A percentile compares a stretch with the other conserved stretches of the same genome.
Evolutionary conservation across 2,329 filamentous ascomycete genomes (phyloP).

Genomic region (Hansfordia pulvinata): DNA sequence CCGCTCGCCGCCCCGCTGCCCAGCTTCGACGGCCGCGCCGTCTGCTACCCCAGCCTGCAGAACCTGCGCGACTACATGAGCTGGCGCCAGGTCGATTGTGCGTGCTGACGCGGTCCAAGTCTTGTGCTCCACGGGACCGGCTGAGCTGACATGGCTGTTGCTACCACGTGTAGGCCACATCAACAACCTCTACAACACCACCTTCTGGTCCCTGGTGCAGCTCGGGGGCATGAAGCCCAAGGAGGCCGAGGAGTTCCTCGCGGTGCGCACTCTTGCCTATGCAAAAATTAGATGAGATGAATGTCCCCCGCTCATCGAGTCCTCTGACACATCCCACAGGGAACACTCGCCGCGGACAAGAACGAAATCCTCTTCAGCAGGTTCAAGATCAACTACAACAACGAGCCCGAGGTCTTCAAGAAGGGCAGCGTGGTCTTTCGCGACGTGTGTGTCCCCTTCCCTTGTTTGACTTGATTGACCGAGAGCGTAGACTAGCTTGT

Average conservation of each 20-base stretch:
- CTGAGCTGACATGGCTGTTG: slow-evolving; percentile 2
- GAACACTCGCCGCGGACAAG: slow-evolving; percentile 76
- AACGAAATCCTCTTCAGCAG: slow-evolving; percentile 87
- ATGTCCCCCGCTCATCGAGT: no score
- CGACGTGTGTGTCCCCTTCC: slow-evolving; percentile 44
- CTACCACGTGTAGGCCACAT: slow-evolving; percentile 57
- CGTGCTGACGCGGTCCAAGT: slow-evolving; percentile 20
- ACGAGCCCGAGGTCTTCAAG: slow-evolving; percentile 81
- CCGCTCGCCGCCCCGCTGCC: slow-evolving; percentile 64
- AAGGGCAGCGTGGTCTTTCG: slow-evolving; percentile 88
- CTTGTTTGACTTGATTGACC: no score
- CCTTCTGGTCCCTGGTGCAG: slow-evolving; percentile 83
- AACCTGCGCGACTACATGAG: slow-evolving; percentile 91
- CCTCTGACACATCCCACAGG: no score
- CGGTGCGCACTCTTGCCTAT: slow-evolving; percentile 31
- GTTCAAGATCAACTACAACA: slow-evolving; percentile 95
- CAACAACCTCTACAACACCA: slow-evolving; percentile 97
- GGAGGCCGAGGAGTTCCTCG: slow-evolving; percentile 69
- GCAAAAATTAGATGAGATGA: slow-evolving; percentile 6
- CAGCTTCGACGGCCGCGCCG: slow-evolving; percentile 84
- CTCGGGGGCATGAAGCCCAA: slow-evolving; percentile 61
- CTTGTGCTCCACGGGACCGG: no score
- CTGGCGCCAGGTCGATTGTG: slow-evolving; percentile 95
- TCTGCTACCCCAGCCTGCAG: slow-evolving; percentile 70
- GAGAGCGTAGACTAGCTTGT: no score